Conservation (phyloP, 1,139 yeast genomes). For the Sugiyamaella japonica region DNA sequence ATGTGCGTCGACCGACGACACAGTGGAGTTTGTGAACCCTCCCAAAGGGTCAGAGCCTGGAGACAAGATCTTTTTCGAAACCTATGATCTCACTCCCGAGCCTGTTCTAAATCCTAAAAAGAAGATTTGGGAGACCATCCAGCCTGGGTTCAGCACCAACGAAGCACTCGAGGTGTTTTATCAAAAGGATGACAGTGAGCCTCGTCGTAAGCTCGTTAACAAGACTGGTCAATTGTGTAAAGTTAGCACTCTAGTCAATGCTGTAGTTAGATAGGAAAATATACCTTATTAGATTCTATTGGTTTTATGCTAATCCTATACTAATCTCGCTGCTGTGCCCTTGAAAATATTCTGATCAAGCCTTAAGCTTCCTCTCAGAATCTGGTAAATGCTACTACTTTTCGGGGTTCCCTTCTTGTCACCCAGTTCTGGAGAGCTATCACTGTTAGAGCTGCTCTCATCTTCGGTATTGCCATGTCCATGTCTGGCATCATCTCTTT, state of each 20-base stretch:
- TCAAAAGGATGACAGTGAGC: slow-evolving; percentile 81
- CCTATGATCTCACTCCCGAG: slow-evolving; percentile 77
- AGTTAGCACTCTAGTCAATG: slow-evolving; percentile 65
- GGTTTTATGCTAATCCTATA: not conserved
- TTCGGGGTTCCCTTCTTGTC: slow-evolving; percentile 12
- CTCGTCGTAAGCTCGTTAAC: slow-evolving; percentile 74
- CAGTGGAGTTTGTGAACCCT: slow-evolving; percentile 91
- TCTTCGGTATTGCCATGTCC: slow-evolving; percentile 12
- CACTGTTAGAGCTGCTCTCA: slow-evolving; percentile 4
- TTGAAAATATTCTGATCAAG: slow-evolving; percentile 10
- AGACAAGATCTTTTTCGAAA: slow-evolving; percentile 94
- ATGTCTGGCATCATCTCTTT: slow-evolving; percentile 16
- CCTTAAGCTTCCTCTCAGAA: slow-evolving; percentile 7
- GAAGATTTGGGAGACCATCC: slow-evolving; percentile 95
- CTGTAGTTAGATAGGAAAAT: slow-evolving; percentile 77
- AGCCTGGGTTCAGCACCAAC: slow-evolving; percentile 84
- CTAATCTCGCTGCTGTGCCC: slow-evolving; percentile 5
- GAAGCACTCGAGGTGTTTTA: slow-evolving; percentile 75
- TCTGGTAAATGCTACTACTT: not conserved
- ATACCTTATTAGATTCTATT: not conserved
- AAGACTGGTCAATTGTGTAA: slow-evolving; percentile 73
- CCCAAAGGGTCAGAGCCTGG: slow-evolving; percentile 96
- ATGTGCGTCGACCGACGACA: slow-evolving; percentile 70
- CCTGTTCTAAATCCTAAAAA: slow-evolving; percentile 95
- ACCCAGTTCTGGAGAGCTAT: not conserved